Evolutionary conservation across 2,329 filamentous ascomycete species (phyloP), one percentile per base, ranked within the genome.

Genomic region (Pyrenochaeta sp.): DNA sequence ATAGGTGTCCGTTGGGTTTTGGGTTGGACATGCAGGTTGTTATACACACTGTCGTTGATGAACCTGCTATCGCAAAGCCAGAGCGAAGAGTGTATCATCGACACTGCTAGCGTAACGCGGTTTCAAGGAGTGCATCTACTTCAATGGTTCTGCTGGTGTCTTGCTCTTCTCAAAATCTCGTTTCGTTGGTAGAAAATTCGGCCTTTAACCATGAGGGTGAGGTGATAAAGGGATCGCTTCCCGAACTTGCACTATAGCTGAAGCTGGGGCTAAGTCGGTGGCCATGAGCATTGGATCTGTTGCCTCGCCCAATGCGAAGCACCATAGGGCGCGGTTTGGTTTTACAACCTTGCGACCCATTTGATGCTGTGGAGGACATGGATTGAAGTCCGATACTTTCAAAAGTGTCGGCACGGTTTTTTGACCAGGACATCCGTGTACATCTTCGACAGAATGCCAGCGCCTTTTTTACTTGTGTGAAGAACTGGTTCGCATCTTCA

Each of bases 171-270:
- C 32, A 48, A 40, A 19, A n/a, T 25, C 50, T 46, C 5, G 50
- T 43, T 22, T 50, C 57, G 3, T 27, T 42, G n/a, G 19, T 32
- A 2, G 42, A 47, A 42, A 42, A 53, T 30, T 52, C 48, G n/a
- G 37, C 53, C 32, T 56, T 59, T 19, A 59, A 22, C 57, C 57
- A 59, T 7, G 49, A 56, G 12, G 57, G 57, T 13, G 57, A 59
- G 8, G 57, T 59, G 44, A 59, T 59, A 32, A 59, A 59, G 0
- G 57, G 57, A 44, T 59, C 57, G 15, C 30, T 45, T 30, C 46
- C 56, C 25, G 40, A 27, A 28, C 19, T 45, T 15, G 25, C 50
- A 22, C 27, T 45, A 28, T 52, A 51, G 15, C 19, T 32, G n/a
- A 19, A 51, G 27, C 36, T 32, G 9, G 45, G 45, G 30, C 45